Base-by-base conservation (phyloP, 306 rosid genomes). In the Amphicarpaea edgeworthii region DNA sequence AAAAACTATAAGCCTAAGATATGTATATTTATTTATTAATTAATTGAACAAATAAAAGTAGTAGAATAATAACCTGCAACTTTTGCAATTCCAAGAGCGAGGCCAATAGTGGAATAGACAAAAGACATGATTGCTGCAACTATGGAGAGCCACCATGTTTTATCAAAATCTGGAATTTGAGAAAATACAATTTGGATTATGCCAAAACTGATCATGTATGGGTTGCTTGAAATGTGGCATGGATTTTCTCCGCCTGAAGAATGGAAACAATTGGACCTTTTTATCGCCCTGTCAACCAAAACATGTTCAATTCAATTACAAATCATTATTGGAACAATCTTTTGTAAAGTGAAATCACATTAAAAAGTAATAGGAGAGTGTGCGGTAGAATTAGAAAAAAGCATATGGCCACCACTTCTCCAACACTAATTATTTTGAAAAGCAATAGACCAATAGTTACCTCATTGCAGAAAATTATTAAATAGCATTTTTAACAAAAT, bases 111-210 rank as follows among this genome's bases (percentile, higher is more conserved):
- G n/a, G 93, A 82, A 28, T 88, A 88, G 12, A 78, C 76, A 38
- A 86, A 84, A 19, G 93, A 84, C 93, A 88, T 88, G 53, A 88
- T 19, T 42, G 93, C 78, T 38, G 93, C 93, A 47, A 86, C 61
- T 0, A 53, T 80, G 1, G 93, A 88, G 58, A 88, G 93, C 93
- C 90, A 88, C 93, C 88, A 84, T 6, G 63, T 82, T 47, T 86
- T 59, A 75, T 82, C 70, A 65, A 88, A 86, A 78, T 88, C 81
- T 28, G 84, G 90, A 60, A 88, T 88, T 68, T 84, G 93, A 50
- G 90, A 86, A 9, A 84, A 58, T 30, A 88, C 1, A 20, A 86
- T 80, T 64, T 88, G 78, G n/a, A 59, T 46, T n/a, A 51, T 55
- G 2, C 93, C 93, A 80, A 88, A 88, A 24, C 51, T 0, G 12